These are phyloP conservation scores for Mortierella sp. DNA, from an alignment of 371 early-diverging fungal genomes.

Conservation along the genomic window DNA sequence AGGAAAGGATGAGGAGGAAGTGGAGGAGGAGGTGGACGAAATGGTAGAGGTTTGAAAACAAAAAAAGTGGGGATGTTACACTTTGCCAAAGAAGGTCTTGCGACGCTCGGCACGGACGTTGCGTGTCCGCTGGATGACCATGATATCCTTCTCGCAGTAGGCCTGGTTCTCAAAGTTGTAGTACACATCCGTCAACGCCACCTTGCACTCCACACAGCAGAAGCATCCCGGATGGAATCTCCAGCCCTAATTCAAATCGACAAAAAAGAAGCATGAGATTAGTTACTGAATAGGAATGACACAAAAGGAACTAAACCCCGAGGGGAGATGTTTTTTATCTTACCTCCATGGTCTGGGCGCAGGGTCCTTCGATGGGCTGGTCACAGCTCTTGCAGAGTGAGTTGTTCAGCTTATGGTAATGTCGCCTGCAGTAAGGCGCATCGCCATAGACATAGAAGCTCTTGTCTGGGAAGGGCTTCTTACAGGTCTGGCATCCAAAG, in stretches of 20 bases:
- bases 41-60: not conserved
- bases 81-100: conserved; percentile 65
- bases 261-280: too few species aligned
- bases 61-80: conserved; percentile 18
- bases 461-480: conserved; percentile 86
- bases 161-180: conserved; percentile 82
- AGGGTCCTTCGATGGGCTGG: conserved; percentile 88
- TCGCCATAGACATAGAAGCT: conserved; percentile 89
- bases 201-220: conserved; percentile 69
- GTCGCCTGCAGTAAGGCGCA: conserved; percentile 85
- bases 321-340: not conserved
- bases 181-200: conserved; percentile 82
- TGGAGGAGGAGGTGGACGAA: not conserved
- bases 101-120: conserved; percentile 79
- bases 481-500: conserved; percentile 85
- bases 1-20: not conserved
- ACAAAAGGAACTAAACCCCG: too few species aligned
- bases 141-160: conserved; percentile 86
- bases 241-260: conserved; percentile 36
- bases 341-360: conserved; percentile 84
- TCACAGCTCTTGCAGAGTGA: conserved; percentile 84
- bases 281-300: too few species aligned
- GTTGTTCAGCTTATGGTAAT: conserved; percentile 87
- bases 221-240: conserved; percentile 76
- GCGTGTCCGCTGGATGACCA: conserved; percentile 72